Percentiles rank a stretch among this genome's conserved stretches.
Conservation (phyloP, 768 basidiomycete genomes). For the Hypholoma fasciculare region DNA sequence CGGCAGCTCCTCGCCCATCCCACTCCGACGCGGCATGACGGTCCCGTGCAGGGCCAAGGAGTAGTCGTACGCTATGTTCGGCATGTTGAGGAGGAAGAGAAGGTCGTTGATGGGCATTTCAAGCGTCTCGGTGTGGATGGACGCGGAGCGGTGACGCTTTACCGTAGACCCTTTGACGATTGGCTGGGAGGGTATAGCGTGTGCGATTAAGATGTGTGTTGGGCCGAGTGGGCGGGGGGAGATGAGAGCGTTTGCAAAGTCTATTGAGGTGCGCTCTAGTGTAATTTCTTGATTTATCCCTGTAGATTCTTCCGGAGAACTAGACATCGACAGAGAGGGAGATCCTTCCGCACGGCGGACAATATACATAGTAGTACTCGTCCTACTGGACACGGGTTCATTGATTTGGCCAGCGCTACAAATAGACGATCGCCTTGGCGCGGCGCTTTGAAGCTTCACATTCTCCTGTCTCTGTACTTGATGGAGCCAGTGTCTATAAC, state of each 20-base stretch:
- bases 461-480: conserved; percentile 22
- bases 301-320: background rate
- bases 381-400: conserved; percentile 8
- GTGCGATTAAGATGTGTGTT: conserved; percentile 31
- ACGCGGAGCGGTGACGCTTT: background rate
- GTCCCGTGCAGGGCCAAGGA: conserved; percentile 4
- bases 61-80: conserved; percentile 25
- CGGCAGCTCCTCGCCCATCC: conserved; percentile 27
- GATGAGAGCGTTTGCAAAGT: conserved; percentile 25
- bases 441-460: conserved; percentile 23
- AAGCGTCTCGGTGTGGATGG: conserved; percentile 17
- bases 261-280: conserved; percentile 1
- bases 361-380: conserved; percentile 21
- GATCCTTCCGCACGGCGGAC: conserved; percentile 9
- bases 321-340: conserved; percentile 6
- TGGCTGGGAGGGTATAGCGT: too few species aligned
- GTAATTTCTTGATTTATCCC: background rate
- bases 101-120: conserved; percentile 41
- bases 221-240: conserved; percentile 36
- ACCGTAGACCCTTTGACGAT: too few species aligned
- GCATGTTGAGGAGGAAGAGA: conserved; percentile 34
- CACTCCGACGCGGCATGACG: conserved; percentile 31
- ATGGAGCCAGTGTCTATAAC: conserved; percentile 34
- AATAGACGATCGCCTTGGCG: conserved; percentile 24
- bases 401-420: background rate